phyloP scores from a whole-genome alignment of 2,329 filamentous ascomycete genomes.

The Botrytis sinoallii region DNA sequence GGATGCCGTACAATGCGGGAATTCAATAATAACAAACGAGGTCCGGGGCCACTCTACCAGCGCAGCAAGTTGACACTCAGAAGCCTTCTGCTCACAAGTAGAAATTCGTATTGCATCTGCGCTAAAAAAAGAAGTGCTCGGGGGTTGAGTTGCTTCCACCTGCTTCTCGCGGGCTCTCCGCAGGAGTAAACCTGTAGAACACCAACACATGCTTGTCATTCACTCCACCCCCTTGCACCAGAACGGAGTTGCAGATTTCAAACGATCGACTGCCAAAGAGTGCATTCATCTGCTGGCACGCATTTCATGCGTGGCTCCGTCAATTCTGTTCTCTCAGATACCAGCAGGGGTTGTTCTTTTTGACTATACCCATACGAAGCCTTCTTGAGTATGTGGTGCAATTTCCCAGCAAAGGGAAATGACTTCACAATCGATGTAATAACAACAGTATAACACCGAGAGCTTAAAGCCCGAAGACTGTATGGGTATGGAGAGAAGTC shows the following conservation, averaged over 20 bases:
- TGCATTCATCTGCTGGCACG: neutral
- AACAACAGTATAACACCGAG: neutral
- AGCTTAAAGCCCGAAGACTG: neutral
- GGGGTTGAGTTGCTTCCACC: neutral
- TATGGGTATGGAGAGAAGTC: constrained; percentile 1
- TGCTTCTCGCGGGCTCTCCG: constrained; percentile 1
- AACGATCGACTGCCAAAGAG: neutral
- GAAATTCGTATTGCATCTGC: neutral
- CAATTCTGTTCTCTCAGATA: neutral
- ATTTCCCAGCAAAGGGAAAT: neutral
- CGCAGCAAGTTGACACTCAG: neutral
- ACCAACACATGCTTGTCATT: constrained; percentile 5
- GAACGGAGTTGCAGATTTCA: constrained; percentile 1
- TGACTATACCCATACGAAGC: neutral
- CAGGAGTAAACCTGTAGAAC: neutral
- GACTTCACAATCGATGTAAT: neutral
- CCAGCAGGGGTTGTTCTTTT: neutral
- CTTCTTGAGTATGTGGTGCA: neutral
- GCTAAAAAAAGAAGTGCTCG: neutral
- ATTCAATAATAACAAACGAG: neutral
- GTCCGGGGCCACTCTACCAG: neutral
- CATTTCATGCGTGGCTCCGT: neutral
- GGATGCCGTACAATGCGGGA: constrained; percentile 1
- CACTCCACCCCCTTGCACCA: neutral
- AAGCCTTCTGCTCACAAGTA: neutral